Evolutionary conservation across 495 filamentous ascomycete species (phyloP).

Genomic region (Daldinia childiae): DNA sequence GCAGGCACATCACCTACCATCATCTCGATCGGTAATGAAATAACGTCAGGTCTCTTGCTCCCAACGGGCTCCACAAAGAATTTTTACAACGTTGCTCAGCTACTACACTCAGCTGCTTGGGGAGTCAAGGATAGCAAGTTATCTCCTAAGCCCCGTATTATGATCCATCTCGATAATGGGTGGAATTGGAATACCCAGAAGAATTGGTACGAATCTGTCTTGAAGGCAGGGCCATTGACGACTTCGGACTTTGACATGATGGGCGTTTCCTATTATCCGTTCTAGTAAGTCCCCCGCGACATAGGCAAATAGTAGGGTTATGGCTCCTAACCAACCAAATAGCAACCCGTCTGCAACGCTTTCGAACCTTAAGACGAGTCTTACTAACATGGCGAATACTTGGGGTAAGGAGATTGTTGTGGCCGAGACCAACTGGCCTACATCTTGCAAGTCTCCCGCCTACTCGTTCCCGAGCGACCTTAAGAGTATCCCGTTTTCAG

Average conservation of each 20-base stretch:
- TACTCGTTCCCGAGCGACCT: constrained; percentile 69
- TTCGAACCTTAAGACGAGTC: constrained; percentile 60
- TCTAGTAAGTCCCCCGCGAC: constrained; percentile 52
- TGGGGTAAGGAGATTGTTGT: constrained; percentile 71
- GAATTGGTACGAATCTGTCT: constrained; percentile 67
- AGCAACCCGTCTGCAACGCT: constrained; percentile 63
- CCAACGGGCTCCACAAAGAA: constrained; percentile 65
- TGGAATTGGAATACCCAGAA: constrained; percentile 73
- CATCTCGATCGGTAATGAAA: constrained; percentile 77
- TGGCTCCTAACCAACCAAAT: constrained; percentile 5
- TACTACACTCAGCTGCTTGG: constrained; percentile 69
- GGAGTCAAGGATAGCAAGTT: constrained; percentile 70
- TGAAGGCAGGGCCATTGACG: constrained; percentile 61
- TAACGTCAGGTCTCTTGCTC: constrained; percentile 70
- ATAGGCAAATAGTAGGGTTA: not conserved
- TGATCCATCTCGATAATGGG: constrained; percentile 76
- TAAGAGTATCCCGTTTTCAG: constrained; percentile 65
- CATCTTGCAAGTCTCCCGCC: constrained; percentile 62
- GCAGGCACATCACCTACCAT: constrained; percentile 66
- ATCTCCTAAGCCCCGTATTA: constrained; percentile 65
- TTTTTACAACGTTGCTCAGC: constrained; percentile 62
- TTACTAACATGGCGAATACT: constrained; percentile 65
- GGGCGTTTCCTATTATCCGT: constrained; percentile 77
- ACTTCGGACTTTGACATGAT: constrained; percentile 72
- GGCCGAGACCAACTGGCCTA: constrained; percentile 75